Percentiles rank a stretch among this genome's conserved stretches.
Evolutionary conservation across 805 yeast genomes (phyloP).

Genomic region (Metschnikowia henanensis): DNA sequence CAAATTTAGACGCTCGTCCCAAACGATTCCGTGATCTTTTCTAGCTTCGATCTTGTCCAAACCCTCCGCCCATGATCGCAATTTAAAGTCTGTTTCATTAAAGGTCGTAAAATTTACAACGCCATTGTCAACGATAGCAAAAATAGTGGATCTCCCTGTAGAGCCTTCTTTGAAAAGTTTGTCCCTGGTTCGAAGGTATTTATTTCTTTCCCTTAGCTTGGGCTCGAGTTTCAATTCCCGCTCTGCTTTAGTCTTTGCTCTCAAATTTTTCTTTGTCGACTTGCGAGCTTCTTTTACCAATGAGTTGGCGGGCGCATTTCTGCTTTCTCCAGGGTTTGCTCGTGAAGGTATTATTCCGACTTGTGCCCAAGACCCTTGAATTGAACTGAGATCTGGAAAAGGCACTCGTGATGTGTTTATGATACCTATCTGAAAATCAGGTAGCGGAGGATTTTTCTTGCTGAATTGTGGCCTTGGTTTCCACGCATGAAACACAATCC

Average conservation of each 20-base stretch:
- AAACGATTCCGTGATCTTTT: slow-evolving; percentile 15
- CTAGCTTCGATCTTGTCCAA: slow-evolving; percentile 13
- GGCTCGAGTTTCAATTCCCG: slow-evolving; percentile 29
- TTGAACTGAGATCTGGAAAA: slow-evolving; percentile 49
- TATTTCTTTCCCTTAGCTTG: slow-evolving; percentile 24
- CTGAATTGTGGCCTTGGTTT: slow-evolving; percentile 74
- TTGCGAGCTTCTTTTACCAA: slow-evolving; percentile 1
- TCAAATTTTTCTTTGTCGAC: slow-evolving; percentile 28
- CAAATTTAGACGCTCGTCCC: slow-evolving; percentile 14
- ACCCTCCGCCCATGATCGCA: slow-evolving; percentile 11
- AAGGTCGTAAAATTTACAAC: slow-evolving; percentile 64
- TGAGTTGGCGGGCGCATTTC: not conserved
- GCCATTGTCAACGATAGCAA: slow-evolving; percentile 79
- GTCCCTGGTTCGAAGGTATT: slow-evolving; percentile 34
- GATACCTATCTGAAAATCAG: slow-evolving; percentile 74
- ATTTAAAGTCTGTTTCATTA: slow-evolving; percentile 50
- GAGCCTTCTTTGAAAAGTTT: slow-evolving; percentile 52
- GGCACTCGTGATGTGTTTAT: slow-evolving; percentile 43
- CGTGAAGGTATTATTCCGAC: not conserved
- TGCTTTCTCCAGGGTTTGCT: not conserved
- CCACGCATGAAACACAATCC: slow-evolving; percentile 71
- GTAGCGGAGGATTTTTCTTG: slow-evolving; percentile 65
- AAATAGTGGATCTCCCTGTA: slow-evolving; percentile 44
- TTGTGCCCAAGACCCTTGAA: slow-evolving; percentile 32
- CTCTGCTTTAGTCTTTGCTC: slow-evolving; percentile 24